A percentile compares a stretch with the other conserved stretches of the same genome.
phyloP scores from a whole-genome alignment of 2,329 filamentous ascomycete genomes.

The Orbilia blumenaviensis region DNA sequence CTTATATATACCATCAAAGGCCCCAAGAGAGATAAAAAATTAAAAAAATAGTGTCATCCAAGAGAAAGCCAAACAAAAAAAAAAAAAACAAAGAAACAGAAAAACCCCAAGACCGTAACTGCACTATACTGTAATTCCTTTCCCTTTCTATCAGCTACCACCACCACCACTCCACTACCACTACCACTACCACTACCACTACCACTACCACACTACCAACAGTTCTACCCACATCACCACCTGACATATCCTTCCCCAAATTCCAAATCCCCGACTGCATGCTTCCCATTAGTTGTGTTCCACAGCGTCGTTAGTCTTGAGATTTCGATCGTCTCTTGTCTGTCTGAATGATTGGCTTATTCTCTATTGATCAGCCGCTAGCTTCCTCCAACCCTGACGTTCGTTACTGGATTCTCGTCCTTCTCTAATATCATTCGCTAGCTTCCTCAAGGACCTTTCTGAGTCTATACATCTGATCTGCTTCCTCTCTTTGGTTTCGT shows the following conservation, averaged over 20 bases:
- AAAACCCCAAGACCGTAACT: constrained; percentile 12
- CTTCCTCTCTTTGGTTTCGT: not conserved
- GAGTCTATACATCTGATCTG: constrained; percentile 20
- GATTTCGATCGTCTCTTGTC: constrained; percentile 36
- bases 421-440: constrained; percentile 33
- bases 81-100: not conserved
- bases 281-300: constrained; percentile 25
- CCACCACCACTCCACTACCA: not conserved
- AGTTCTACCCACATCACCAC: constrained; percentile 3
- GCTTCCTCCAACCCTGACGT: constrained; percentile 38
- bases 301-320: constrained; percentile 26
- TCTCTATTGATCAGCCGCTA: constrained; percentile 52
- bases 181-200: not conserved
- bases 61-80: not conserved
- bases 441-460: constrained; percentile 13
- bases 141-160: too few relatives aligned
- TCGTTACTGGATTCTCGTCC: constrained; percentile 43
- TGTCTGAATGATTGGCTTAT: constrained; percentile 52
- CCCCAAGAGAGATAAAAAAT: not conserved
- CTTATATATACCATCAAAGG: constrained; percentile 4
- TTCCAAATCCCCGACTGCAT: constrained; percentile 19
- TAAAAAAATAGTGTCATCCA: too few relatives aligned
- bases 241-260: constrained; percentile 1
- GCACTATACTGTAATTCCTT: too few relatives aligned
- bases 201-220: not conserved